Base-by-base conservation (phyloP, 164 flowering plant species). In the Malania oleifera region DNA sequence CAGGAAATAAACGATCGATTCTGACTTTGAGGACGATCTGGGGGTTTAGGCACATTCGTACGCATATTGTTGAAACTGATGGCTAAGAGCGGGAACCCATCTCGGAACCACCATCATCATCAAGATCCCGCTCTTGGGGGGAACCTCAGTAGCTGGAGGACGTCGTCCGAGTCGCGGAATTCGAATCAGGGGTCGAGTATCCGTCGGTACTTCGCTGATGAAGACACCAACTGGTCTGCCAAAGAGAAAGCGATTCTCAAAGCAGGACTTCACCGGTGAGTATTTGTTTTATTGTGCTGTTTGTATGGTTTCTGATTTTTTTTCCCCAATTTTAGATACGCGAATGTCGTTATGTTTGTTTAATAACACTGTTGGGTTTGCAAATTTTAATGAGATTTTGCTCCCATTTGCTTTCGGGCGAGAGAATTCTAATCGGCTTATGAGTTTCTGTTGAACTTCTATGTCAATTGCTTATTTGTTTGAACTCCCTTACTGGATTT, bases 241-340 rank as follows among this genome's bases (percentile, higher is more conserved):
- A 84, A 79, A 2, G 91, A 85, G 72, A 85, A 85, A 62, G 45
- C 70, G 2, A 65, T 77, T 31, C 71, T 84, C 22, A 87, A 84
- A 8, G 82, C 79, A 0, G 80, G 78, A 3, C 76, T 85, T 10
- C 14, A 35, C 44, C 69, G 65, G 91, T 85, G 52, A 74, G 84
- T 67, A 0, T 9, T 39, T 39, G 13, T 19, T 22, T 59, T 24
- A n/a, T 59, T 51, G 10, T 18, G 13, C 18, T 52, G 60, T 23
- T 58, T 39, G 48, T 31, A 17, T 25, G 12, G 49, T 46, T 44
- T 18, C 20, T 29, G 15, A 50, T 22, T 15, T 2, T 54, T 52
- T 54, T 39, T 3, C 39, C 59, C 31, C 41, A 45, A 54, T 54
- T 66, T 18, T 17, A 14, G 15, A 29, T n/a, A n/a, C n/a, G n/a